Evolutionary conservation across 495 filamentous ascomycete genomes (phyloP), one percentile per base, ranked within the genome.

Genomic region (Niebla homalea): DNA sequence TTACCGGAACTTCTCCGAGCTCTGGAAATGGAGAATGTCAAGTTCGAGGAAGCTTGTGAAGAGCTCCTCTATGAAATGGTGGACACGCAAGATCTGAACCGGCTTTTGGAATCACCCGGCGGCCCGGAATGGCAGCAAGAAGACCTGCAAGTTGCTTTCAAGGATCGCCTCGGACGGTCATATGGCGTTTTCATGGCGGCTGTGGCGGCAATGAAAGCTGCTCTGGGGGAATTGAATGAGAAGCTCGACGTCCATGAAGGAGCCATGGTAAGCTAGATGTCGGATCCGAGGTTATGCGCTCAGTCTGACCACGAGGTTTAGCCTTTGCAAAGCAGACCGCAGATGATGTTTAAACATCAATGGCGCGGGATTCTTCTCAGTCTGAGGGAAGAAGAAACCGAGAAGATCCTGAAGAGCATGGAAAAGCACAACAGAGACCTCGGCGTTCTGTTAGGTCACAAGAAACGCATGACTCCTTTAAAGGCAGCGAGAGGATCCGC

Each of bases 31-130:
- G 58, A 61, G 50, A 39, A 48, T 20, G 42, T 47, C 36, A 57
- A 57, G 20, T 61, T 61, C 32, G 49, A 56, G 32, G 53, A 59
- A 21, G 51, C 57, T 36, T 62, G 57, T 43, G 29, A 45, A 36
- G 36, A 48, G 36, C 57, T 63, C 38, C 57, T 63, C 26, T 44
- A 49, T 22, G 49, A 42, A 22, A 40, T 60, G 19, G 52, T 58
- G 20, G 38, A 50, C 21, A 51, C 49, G 21, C 29, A 36, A 15
- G 32, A 58, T 22, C n/a, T 57, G n/a, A 45, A 35, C 25, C 39
- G 36, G 36, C 48, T 62, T n/a, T 52, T 62, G 29, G 53, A 58
- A 42, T 29, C 35, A 5, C 39, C 43, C 25, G 50, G 29, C 16
- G 51, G 52, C 11, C 5, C 40, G 8, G 25, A 29, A 37, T 63